A percentile compares a stretch with the other conserved stretches of the same genome.
Conservation (phyloP, 495 filamentous ascomycete genomes). For the Xylaria curta region DNA sequence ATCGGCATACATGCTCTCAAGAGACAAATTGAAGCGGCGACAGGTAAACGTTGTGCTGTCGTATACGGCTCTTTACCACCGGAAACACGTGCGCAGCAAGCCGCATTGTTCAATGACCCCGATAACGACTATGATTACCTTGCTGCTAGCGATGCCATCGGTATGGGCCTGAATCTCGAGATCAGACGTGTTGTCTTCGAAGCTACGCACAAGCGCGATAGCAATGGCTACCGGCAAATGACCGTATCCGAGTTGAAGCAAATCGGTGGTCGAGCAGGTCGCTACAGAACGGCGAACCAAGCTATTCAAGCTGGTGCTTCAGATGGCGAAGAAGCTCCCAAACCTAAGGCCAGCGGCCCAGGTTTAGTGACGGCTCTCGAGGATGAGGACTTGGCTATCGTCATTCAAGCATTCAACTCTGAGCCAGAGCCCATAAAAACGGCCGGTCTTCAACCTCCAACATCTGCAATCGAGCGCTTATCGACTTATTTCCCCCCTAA, state of each 20-base stretch:
- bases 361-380: constrained; percentile 87
- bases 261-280: constrained; percentile 91
- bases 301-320: constrained; percentile 44
- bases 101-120: constrained; percentile 89
- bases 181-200: constrained; percentile 93
- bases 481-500: constrained; percentile 76
- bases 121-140: constrained; percentile 94
- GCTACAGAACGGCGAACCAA: constrained; percentile 75
- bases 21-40: constrained; percentile 73
- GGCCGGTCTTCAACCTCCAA: constrained; percentile 78
- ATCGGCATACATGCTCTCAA: constrained; percentile 83
- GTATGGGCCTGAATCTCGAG: constrained; percentile 96
- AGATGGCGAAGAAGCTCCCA: constrained; percentile 49
- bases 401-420: constrained; percentile 65
- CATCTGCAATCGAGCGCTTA: constrained; percentile 70
- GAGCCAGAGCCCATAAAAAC: constrained; percentile 70
- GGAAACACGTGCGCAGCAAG: constrained; percentile 90
- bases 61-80: constrained; percentile 93
- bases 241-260: constrained; percentile 85
- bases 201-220: constrained; percentile 70
- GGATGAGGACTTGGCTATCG: constrained; percentile 65
- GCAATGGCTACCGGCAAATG: constrained; percentile 56
- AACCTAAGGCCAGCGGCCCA: constrained; percentile 43
- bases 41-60: constrained; percentile 81
- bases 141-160: constrained; percentile 94